Evolutionary conservation across 176 grass and related monocot species (phyloP).

Genomic region (Juncus effusus): DNA sequence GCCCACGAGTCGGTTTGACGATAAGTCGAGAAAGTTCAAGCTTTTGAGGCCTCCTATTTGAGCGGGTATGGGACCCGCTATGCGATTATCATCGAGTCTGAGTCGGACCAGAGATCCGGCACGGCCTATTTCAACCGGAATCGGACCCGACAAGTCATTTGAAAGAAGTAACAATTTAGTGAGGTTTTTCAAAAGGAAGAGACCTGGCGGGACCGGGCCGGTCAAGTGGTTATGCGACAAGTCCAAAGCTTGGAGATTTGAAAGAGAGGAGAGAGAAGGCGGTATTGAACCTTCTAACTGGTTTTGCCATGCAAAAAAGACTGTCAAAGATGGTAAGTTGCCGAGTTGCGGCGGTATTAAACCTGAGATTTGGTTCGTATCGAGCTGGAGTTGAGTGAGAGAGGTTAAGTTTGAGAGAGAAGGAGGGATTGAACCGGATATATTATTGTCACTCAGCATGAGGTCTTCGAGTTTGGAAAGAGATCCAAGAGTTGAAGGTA

Average conservation of each 20-base stretch:
- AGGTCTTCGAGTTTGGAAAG: constrained; percentile 68
- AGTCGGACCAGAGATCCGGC: constrained; percentile 58
- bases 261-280: constrained; percentile 32
- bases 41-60: constrained; percentile 57
- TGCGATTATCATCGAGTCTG: constrained; percentile 63
- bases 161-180: constrained; percentile 83
- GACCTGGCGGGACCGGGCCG: constrained; percentile 52
- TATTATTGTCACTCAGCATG: constrained; percentile 96
- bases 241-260: constrained; percentile 68
- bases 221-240: constrained; percentile 92
- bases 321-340: constrained; percentile 37
- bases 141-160: constrained; percentile 68
- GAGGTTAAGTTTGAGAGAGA: constrained; percentile 53
- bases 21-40: constrained; percentile 84
- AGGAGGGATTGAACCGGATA: constrained; percentile 73
- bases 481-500: constrained; percentile 47
- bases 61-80: constrained; percentile 43
- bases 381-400: constrained; percentile 76
- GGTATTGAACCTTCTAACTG: constrained; percentile 77
- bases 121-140: constrained; percentile 61
- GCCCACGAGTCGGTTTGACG: constrained; percentile 60
- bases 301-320: constrained; percentile 95
- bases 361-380: constrained; percentile 92
- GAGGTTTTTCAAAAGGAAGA: constrained; percentile 79
- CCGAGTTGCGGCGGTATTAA: constrained; percentile 68